Evolutionary conservation across 1,284 basidiomycete genomes (phyloP).

Genomic region (Marasmius tenuissimus): DNA sequence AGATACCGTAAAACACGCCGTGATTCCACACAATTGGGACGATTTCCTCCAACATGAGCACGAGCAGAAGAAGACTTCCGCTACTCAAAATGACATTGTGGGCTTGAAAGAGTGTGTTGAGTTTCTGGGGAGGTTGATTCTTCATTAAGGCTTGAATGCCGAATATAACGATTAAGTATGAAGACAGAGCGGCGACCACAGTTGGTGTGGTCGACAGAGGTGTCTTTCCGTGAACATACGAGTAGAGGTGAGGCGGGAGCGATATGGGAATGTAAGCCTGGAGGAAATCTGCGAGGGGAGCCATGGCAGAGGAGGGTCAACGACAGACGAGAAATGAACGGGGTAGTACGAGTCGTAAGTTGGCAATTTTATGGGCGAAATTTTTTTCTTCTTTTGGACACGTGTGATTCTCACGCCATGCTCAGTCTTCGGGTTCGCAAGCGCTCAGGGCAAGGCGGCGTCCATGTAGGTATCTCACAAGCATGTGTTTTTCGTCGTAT

Average conservation of each 20-base stretch:
- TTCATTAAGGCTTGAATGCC: slow-evolving; percentile 86
- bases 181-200: slow-evolving; percentile 69
- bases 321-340: slow-evolving; percentile 21
- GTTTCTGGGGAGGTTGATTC: slow-evolving; percentile 70
- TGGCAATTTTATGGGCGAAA: background rate
- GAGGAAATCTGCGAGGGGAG: slow-evolving; percentile 71
- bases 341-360: slow-evolving; percentile 13
- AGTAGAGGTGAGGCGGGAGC: slow-evolving; percentile 62
- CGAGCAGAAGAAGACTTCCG: slow-evolving; percentile 81
- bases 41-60: slow-evolving; percentile 90
- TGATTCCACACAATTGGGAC: slow-evolving; percentile 72
- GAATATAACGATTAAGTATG: slow-evolving; percentile 91
- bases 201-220: slow-evolving; percentile 80
- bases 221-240: slow-evolving; percentile 73
- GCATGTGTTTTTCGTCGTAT: too few relatives aligned
- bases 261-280: slow-evolving; percentile 52
- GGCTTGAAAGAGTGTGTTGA: slow-evolving; percentile 86
- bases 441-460: too few relatives aligned
- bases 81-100: slow-evolving; percentile 89
- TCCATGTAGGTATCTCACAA: too few relatives aligned
- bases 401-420: too few relatives aligned
- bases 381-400: background rate
- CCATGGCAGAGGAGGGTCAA: slow-evolving; percentile 46
- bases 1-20: slow-evolving; percentile 79
- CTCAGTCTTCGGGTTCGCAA: too few relatives aligned